Percentiles rank a stretch among this genome's conserved stretches.
These are phyloP conservation scores for Piper longum DNA, from an alignment of 164 flowering plant species.

Conservation along the genomic window DNA sequence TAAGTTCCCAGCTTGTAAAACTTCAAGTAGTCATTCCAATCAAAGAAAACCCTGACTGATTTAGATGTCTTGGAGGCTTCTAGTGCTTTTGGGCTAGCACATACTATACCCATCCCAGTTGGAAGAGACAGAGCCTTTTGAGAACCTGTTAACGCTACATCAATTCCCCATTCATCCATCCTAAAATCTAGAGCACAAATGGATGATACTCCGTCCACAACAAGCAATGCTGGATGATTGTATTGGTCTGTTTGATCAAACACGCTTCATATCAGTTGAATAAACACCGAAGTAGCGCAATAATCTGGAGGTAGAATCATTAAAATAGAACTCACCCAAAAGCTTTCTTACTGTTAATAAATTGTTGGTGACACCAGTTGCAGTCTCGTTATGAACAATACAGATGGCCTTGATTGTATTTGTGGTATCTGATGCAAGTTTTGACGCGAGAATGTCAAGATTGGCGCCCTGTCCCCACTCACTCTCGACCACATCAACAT, in stretches of 20 bases:
- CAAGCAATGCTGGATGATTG: conserved; percentile 79
- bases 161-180: conserved; percentile 98
- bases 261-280: not conserved
- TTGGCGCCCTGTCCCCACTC: conserved; percentile 94
- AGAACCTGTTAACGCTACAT: conserved; percentile 93
- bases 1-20: conserved; percentile 82
- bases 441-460: conserved; percentile 65
- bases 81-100: conserved; percentile 89
- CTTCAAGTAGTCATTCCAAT: conserved; percentile 92
- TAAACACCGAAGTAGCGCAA: too few species aligned
- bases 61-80: conserved; percentile 87
- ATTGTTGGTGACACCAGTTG: conserved; percentile 95
- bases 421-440: conserved; percentile 61
- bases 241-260: conserved; percentile 44
- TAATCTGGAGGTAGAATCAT: not conserved
- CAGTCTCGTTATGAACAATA: conserved; percentile 93
- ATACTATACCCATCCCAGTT: conserved; percentile 86
- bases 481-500: conserved; percentile 89
- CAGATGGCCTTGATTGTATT: conserved; percentile 92
- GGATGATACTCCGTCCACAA: conserved; percentile 95
- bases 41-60: conserved; percentile 84
- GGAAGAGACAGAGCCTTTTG: conserved; percentile 98
- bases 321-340: conserved; percentile 40
- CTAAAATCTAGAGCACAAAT: conserved; percentile 95
- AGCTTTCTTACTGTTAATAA: conserved; percentile 65